These are phyloP conservation scores for Wakefieldia striispora DNA, from an alignment of 768 basidiomycete species.

Conservation along the genomic window DNA sequence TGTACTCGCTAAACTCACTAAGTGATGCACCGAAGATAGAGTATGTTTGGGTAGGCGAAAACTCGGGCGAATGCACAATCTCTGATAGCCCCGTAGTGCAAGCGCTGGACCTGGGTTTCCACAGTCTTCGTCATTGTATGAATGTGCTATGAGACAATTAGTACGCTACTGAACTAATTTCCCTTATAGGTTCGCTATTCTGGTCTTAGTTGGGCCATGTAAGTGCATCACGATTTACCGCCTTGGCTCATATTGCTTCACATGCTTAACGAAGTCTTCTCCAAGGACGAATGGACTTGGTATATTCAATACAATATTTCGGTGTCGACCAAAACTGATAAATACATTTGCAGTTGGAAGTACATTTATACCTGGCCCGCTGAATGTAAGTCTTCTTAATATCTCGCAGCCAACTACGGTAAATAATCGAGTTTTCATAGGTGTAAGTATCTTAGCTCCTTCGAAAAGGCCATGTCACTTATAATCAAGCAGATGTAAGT, in stretches of 20 bases:
- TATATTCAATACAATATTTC: background rate
- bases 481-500: slow-evolving; percentile 10
- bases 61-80: background rate
- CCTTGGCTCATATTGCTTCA: too few species aligned
- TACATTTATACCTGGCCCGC: slow-evolving; percentile 5
- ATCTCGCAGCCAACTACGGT: background rate
- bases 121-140: slow-evolving; percentile 14
- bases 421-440: background rate
- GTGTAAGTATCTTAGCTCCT: background rate
- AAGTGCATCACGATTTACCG: background rate
- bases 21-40: background rate
- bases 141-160: background rate
- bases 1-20: too few species aligned
- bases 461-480: background rate
- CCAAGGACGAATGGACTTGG: slow-evolving; percentile 2
- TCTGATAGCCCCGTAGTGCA: background rate
- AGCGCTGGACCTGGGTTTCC: slow-evolving; percentile 14
- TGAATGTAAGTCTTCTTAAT: background rate
- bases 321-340: background rate
- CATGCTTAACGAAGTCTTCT: background rate
- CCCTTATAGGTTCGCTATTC: slow-evolving; percentile 13
- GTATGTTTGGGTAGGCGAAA: background rate
- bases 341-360: background rate
- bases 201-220: slow-evolving; percentile 12
- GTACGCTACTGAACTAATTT: background rate